Base-by-base conservation (phyloP, 2,329 filamentous ascomycete species). In the Didymella sp. region DNA sequence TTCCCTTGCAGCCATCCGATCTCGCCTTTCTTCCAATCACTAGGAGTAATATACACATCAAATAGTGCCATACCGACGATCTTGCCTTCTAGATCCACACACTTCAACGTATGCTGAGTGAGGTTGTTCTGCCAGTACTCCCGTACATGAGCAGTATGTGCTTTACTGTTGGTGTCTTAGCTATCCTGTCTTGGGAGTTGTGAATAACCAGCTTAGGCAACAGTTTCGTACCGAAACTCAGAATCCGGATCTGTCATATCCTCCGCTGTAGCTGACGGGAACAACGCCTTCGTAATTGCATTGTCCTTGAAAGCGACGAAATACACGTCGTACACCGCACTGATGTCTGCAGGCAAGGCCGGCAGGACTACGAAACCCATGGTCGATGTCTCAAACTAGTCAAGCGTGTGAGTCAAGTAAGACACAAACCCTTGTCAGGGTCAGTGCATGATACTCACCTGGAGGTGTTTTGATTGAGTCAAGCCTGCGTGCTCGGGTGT, bases 51-150 rank as follows among this genome's bases (percentile, higher is more conserved):
- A 60, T 79, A 80, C 6, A 79, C 70, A 54, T 83, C 79, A 61
- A 76, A 78, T 17, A 82, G 73, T 2, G 75, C 79, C 77, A 83
- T 82, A 45, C 80, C 81, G 21, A 81, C 72, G 31, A 82, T 76
- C 27, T 78, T 73, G 13, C 76, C 76, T 3, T 73, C 72, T 6
- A 73, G 76, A 60, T 83, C 80, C 24, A 82, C 71, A 44, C 76
- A 80, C 68, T 83, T 83, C 58, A 78, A 70, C 5, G 80, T 82
- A 65, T 82, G 80, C 55, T 82, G 80, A 17, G 70, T 69, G 12
- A 73, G 66, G 55, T 69, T 75, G 12, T 69, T 74, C n/a, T 76
- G 67, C 74, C 72, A 75, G 37, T 69, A 75, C 48, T 79, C 71
- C 13, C 79, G 62, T 1, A 78, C 81, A 19, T 76, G 78, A 2